A percentile compares a stretch with the other conserved stretches of the same genome.
Evolutionary conservation across 179 eudicot genomes (phyloP).

Genomic region (Corrigiola litoralis): DNA sequence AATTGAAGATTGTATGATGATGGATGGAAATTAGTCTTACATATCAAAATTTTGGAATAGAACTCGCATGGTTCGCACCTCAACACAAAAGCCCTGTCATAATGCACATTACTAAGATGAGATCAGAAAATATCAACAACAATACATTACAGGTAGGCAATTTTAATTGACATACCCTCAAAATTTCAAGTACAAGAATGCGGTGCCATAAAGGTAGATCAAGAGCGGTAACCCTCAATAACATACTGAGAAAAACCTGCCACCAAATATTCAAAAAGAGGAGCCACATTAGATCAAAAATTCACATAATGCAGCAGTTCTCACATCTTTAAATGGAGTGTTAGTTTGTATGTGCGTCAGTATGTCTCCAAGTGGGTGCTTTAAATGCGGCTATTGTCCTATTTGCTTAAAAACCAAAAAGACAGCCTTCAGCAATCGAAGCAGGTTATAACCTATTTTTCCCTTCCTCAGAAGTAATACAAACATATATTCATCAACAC

Average conservation of each 20-base stretch:
- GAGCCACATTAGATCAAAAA: background rate
- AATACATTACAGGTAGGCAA: background rate
- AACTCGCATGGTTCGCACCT: slow-evolving; percentile 85
- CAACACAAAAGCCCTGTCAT: slow-evolving; percentile 97
- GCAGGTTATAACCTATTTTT: no score
- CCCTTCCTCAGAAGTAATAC: no score
- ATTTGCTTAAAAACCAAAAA: background rate
- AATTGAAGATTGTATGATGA: background rate
- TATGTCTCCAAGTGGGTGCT: no score
- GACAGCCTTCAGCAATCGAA: no score
- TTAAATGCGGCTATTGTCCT: background rate
- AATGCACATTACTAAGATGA: slow-evolving; percentile 14
- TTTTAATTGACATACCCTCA: slow-evolving; percentile 59
- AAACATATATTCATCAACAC: no score
- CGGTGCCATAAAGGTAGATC: slow-evolving; percentile 98
- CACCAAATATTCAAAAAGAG: slow-evolving; percentile 7
- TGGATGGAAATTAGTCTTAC: slow-evolving; percentile 43
- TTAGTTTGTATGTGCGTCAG: no score
- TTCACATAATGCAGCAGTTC: background rate
- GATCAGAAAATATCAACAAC: background rate
- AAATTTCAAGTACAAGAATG: slow-evolving; percentile 95
- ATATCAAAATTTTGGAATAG: slow-evolving; percentile 96
- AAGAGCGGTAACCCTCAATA: slow-evolving; percentile 81
- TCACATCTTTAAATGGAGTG: background rate
- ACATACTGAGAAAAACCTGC: slow-evolving; percentile 95